A percentile compares a stretch with the other conserved stretches of the same genome.
phyloP scores from a whole-genome alignment of 2,329 filamentous ascomycete genomes.

The Colletotrichum cordylinicola region DNA sequence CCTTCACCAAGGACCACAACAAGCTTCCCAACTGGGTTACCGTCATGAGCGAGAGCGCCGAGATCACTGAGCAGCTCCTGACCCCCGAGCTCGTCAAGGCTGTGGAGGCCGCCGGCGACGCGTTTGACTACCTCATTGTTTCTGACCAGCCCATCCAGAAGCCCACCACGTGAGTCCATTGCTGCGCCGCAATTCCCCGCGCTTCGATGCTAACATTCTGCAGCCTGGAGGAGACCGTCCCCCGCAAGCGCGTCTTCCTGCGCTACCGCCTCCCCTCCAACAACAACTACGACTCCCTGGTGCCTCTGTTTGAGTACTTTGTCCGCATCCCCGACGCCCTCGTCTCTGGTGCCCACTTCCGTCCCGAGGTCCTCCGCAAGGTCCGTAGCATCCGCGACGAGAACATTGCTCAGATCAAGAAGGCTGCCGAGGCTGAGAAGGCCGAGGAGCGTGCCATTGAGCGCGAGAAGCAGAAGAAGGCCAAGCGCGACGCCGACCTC shows the following conservation, averaged over 20 bases:
- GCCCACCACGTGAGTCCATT: constrained; percentile 75
- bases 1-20: constrained; percentile 87
- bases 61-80: constrained; percentile 87
- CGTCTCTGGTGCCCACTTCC: constrained; percentile 80
- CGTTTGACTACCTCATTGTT: constrained; percentile 86
- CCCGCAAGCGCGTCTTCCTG: constrained; percentile 87
- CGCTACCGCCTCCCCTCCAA: constrained; percentile 72
- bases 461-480: constrained; percentile 80
- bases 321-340: constrained; percentile 85
- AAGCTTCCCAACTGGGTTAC: constrained; percentile 92
- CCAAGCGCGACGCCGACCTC: constrained; percentile 85
- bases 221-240: constrained; percentile 82
- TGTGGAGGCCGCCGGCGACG: constrained; percentile 77
- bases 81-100: constrained; percentile 87
- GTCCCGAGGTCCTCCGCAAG: constrained; percentile 87
- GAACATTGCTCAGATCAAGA: constrained; percentile 79
- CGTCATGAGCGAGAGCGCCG: constrained; percentile 96
- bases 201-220: neutral
- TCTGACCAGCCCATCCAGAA: constrained; percentile 89
- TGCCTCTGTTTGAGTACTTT: constrained; percentile 82
- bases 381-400: constrained; percentile 81
- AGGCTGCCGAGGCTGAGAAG: constrained; percentile 79
- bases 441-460: constrained; percentile 77
- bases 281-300: constrained; percentile 68
- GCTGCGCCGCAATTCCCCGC: neutral